Evolutionary conservation across 208 protist species (phyloP).

Genomic region (Leishmania turanica): DNA sequence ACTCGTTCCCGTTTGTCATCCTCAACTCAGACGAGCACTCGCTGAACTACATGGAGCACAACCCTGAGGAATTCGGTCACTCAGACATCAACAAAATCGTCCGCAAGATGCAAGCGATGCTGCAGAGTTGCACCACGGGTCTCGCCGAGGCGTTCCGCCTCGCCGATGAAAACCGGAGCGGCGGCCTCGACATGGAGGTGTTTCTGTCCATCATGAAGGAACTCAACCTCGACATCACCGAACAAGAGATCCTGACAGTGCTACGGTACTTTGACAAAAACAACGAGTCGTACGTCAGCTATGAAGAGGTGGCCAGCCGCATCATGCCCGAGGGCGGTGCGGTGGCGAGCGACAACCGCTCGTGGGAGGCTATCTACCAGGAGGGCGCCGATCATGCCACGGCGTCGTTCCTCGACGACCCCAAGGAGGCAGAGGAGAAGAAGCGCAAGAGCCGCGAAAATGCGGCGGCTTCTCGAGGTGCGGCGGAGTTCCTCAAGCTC

Average conservation of each 20-base stretch:
- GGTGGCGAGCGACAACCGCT: slow-evolving; percentile 65
- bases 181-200: slow-evolving; percentile 75
- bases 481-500: slow-evolving; percentile 71
- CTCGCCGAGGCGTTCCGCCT: slow-evolving; percentile 79
- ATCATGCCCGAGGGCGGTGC: slow-evolving; percentile 75
- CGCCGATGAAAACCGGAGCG: slow-evolving; percentile 59
- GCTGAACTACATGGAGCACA: slow-evolving; percentile 93
- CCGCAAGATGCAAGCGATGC: slow-evolving; percentile 88
- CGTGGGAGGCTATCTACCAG: slow-evolving; percentile 77
- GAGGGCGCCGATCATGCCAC: slow-evolving; percentile 65
- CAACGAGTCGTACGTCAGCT: slow-evolving; percentile 90
- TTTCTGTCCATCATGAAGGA: slow-evolving; percentile 76
- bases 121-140: slow-evolving; percentile 75
- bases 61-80: slow-evolving; percentile 78
- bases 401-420: slow-evolving; percentile 62
- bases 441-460: slow-evolving; percentile 35
- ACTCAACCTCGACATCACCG: slow-evolving; percentile 78
- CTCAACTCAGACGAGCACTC: slow-evolving; percentile 89
- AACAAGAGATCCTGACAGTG: slow-evolving; percentile 93
- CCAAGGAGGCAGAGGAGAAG: slow-evolving; percentile 59
- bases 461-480: slow-evolving; percentile 50
- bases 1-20: slow-evolving; percentile 84
- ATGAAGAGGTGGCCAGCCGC: slow-evolving; percentile 84
- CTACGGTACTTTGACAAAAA: slow-evolving; percentile 93
- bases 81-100: slow-evolving; percentile 92